A percentile compares a stretch with the other conserved stretches of the same genome.
These are phyloP conservation scores for Dorcoceras hygrometricum DNA, from an alignment of 257 asterid genomes.

Conservation along the genomic window DNA sequence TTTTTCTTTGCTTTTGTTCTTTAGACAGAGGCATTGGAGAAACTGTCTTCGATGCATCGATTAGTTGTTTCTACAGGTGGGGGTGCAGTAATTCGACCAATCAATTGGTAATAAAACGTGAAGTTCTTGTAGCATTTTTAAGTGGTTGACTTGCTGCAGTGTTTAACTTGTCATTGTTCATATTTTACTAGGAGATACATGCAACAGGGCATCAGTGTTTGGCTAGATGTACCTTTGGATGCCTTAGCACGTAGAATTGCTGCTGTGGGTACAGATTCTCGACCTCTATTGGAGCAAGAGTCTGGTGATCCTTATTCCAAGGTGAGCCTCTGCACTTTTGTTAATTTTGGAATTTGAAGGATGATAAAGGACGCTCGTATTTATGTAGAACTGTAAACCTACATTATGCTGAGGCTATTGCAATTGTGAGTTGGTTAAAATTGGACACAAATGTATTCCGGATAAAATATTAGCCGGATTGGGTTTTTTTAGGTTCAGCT, in stretches of 20 bases:
- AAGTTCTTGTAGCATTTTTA: constrained; percentile 15
- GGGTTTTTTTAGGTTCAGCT: neutral
- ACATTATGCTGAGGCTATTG: neutral
- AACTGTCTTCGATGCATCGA: constrained; percentile 64
- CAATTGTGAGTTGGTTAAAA: neutral
- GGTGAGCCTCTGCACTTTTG: constrained; percentile 32
- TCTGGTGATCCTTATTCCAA: constrained; percentile 68
- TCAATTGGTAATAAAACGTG: constrained; percentile 65
- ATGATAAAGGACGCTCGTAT: neutral
- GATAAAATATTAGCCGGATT: neutral
- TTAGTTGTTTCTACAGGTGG: constrained; percentile 93
- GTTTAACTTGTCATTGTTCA: constrained; percentile 21
- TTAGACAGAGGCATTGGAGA: constrained; percentile 67
- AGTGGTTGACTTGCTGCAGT: neutral
- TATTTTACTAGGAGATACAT: constrained; percentile 64
- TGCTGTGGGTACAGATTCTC: constrained; percentile 69
- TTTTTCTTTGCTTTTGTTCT: constrained; percentile 16
- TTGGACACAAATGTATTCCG: neutral
- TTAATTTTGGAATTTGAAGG: neutral
- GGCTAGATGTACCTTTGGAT: constrained; percentile 90
- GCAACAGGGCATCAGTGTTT: constrained; percentile 77
- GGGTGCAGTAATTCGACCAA: constrained; percentile 86
- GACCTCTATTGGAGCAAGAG: constrained; percentile 72
- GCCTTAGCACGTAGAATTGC: constrained; percentile 83
- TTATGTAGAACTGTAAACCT: neutral